phyloP scores from a whole-genome alignment of 495 filamentous ascomycete species.

The Friedmanniomyces simplex region DNA sequence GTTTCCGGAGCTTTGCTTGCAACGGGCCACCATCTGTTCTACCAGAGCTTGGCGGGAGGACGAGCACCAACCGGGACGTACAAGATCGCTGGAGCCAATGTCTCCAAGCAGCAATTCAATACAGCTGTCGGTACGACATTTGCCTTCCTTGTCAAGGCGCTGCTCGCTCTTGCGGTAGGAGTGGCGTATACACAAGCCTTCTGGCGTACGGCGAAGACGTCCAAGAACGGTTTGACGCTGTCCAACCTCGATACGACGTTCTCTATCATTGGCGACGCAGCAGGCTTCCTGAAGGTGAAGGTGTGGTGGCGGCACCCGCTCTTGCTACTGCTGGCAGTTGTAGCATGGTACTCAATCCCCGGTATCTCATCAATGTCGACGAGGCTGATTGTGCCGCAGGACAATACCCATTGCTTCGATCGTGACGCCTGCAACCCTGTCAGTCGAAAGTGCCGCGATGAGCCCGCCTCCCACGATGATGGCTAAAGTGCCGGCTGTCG shows the following conservation, averaged over 20 bases:
- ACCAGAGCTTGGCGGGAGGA: too few species aligned
- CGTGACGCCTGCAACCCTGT: constrained; percentile 12
- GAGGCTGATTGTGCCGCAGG: neutral
- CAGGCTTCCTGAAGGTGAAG: neutral
- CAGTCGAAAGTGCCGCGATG: neutral
- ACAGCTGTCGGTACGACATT: constrained; percentile 15
- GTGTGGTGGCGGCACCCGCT: neutral
- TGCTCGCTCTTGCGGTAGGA: neutral
- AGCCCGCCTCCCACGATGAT: neutral
- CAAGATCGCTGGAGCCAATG: too few species aligned
- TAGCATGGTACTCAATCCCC: neutral
- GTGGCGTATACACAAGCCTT: constrained; percentile 11
- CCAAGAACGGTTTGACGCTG: neutral
- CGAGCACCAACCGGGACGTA: too few species aligned
- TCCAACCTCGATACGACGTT: neutral
- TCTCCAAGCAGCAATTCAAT: constrained; percentile 12
- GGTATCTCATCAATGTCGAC: neutral
- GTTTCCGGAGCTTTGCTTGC: too few species aligned
- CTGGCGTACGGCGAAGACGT: constrained; percentile 2
- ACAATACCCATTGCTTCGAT: constrained; percentile 7
- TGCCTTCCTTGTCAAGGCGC: constrained; percentile 15
- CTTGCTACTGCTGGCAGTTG: neutral
- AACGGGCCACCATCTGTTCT: too few species aligned
- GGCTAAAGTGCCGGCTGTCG: neutral
- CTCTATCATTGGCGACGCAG: neutral